Evolutionary conservation across 1,284 basidiomycete species (phyloP).

Genomic region (Tausonia pullulans): DNA sequence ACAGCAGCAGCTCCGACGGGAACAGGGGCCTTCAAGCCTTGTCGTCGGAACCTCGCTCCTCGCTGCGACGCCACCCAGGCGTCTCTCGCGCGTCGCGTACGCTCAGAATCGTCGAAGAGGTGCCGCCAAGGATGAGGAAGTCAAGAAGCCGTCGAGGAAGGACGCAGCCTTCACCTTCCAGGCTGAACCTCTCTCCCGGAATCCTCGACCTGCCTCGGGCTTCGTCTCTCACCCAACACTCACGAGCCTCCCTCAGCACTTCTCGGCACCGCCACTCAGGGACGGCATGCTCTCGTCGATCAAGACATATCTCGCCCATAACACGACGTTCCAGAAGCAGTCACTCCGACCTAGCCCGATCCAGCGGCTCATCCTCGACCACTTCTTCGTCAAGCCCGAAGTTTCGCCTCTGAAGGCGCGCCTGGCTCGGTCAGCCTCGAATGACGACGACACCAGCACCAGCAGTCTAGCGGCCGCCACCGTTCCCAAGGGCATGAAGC

Average conservation of each 20-base stretch:
- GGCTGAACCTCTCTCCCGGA: constrained; percentile 1
- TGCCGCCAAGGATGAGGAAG: neutral
- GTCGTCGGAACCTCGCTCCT: constrained; percentile 3
- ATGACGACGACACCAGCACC: neutral
- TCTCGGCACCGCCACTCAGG: constrained; percentile 11
- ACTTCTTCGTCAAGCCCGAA: constrained; percentile 9
- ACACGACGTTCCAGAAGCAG: neutral
- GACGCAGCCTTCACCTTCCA: constrained; percentile 5
- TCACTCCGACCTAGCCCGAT: constrained; percentile 1
- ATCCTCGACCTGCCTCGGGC: neutral
- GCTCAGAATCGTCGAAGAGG: neutral
- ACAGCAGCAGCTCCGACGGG: neutral
- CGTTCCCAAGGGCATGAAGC: neutral
- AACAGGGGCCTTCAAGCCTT: neutral
- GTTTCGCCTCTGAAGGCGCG: neutral
- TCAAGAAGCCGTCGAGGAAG: neutral
- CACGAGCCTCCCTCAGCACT: constrained; percentile 5
- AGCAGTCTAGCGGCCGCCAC: neutral
- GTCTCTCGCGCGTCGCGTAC: neutral
- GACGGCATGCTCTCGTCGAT: neutral
- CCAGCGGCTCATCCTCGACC: constrained; percentile 10
- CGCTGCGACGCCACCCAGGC: neutral
- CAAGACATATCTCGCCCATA: neutral
- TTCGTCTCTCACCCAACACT: constrained; percentile 14
- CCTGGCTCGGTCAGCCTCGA: neutral